Conservation (phyloP, 495 filamentous ascomycete genomes). For the Xylaria castorea region DNA sequence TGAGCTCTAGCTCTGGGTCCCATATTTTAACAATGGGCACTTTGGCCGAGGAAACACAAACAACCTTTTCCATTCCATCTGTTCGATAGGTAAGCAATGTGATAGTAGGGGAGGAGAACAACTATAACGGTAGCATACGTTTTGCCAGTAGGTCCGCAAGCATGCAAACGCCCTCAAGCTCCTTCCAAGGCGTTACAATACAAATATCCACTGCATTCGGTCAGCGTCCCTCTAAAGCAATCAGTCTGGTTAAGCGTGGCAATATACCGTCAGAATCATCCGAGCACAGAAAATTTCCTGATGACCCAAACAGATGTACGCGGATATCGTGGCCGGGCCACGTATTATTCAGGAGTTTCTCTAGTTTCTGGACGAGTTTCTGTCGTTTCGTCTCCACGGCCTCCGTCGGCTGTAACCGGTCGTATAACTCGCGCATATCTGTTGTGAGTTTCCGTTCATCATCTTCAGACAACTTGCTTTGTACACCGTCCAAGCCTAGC, state of each 20-base stretch:
- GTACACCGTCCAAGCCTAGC: slow-evolving; percentile 69
- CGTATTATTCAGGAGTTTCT: slow-evolving; percentile 81
- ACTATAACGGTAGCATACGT: slow-evolving; percentile 62
- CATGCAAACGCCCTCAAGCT: slow-evolving; percentile 84
- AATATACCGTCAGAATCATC: slow-evolving; percentile 89
- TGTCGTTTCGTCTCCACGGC: slow-evolving; percentile 77
- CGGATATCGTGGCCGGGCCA: slow-evolving; percentile 92
- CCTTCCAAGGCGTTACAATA: slow-evolving; percentile 86
- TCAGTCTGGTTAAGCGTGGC: slow-evolving; percentile 40
- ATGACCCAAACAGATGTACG: slow-evolving; percentile 95
- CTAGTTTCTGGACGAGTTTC: slow-evolving; percentile 82
- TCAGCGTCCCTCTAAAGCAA: slow-evolving; percentile 31
- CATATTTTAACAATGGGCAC: slow-evolving; percentile 99
- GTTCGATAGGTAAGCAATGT: slow-evolving; percentile 32
- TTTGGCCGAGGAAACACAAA: slow-evolving; percentile 91
- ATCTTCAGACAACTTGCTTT: slow-evolving; percentile 68
- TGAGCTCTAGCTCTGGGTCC: slow-evolving; percentile 89
- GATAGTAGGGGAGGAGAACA: slow-evolving; percentile 15
- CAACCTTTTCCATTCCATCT: slow-evolving; percentile 97
- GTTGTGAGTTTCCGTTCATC: slow-evolving; percentile 79
- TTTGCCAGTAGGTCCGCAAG: slow-evolving; percentile 82
- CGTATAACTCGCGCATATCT: slow-evolving; percentile 84
- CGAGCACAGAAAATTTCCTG: slow-evolving; percentile 92
- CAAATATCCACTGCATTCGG: slow-evolving; percentile 86
- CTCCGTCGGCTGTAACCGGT: slow-evolving; percentile 80